Evolutionary conservation across 768 basidiomycete species (phyloP), one percentile per base, ranked within the genome.

Genomic region (Calocybe cyanea): DNA sequence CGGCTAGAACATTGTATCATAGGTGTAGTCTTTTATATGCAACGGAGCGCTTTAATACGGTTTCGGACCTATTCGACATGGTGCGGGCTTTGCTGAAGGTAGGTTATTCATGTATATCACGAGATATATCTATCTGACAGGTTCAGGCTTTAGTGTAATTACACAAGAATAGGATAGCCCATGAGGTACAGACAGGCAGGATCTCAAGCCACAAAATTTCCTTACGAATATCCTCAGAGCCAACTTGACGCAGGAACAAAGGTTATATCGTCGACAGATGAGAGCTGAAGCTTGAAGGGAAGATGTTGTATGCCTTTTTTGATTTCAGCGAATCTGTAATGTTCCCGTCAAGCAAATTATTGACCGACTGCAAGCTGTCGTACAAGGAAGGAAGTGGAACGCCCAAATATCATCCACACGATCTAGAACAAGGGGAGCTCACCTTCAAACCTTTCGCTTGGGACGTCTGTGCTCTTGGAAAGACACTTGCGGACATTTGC

Each of bases 361-460:
- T 38, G 46, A 43, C 39, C 21, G 15, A n/a, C 39, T 31, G 41
- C 19, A 33, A 45, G 35, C 18, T 36, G 41, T 32, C 57, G 30
- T 47, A n/a, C n/a, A n/a, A n/a, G n/a, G n/a, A n/a, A n/a, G n/a
- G n/a, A n/a, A n/a, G n/a, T n/a, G n/a, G n/a, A 54, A 32, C 42
- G 54, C 55, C 6, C 43, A 44, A 3, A 41, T 37, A 32, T 23
- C 7, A 25, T 3, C 43, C 52, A 3, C 10, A 24, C 14, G 61
- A 63, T 32, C 53, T 52, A 0, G 18, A 8, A 0, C 57, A 58
- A 41, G 61, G 62, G 5, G 60, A 63, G 45, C 32, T 51, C 10
- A 53, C 56, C 35, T 63, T 57, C 24, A 48, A 63, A 30, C 60
- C 58, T 0, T 63, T 59, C 36, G 55, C 55, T 7, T 61, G 48